Evolutionary conservation across 129 eudicot genomes (phyloP).

Genomic region (Heracleum sosnowskyi): DNA sequence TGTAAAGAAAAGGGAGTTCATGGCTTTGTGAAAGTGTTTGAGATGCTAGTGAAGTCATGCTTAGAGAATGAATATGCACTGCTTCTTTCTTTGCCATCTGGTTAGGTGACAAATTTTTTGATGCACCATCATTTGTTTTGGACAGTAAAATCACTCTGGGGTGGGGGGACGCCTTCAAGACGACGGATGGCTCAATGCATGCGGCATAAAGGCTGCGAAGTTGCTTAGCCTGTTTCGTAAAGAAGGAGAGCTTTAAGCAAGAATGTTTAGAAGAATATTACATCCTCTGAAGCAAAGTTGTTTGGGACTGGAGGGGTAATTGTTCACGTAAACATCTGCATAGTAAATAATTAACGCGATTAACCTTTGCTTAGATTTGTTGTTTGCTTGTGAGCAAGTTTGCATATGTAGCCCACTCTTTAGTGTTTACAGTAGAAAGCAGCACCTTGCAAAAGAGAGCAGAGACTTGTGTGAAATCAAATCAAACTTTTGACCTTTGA

Average conservation of each 20-base stretch:
- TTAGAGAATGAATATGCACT: not conserved
- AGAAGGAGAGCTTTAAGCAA: not conserved
- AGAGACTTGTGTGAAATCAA: not conserved
- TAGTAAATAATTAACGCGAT: not conserved
- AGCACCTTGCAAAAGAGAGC: not conserved
- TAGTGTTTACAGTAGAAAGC: not conserved
- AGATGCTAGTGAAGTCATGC: not conserved
- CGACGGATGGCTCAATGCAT: not conserved
- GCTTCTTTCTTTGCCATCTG: slow-evolving; percentile 2
- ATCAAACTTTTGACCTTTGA: not conserved
- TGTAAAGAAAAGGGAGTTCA: slow-evolving; percentile 3
- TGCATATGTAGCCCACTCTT: not conserved
- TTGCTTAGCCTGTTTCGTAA: not conserved
- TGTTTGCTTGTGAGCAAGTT: no score
- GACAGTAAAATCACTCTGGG: not conserved
- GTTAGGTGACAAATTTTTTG: not conserved
- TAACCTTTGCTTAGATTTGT: not conserved
- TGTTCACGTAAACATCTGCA: not conserved
- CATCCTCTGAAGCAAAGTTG: slow-evolving; percentile 3
- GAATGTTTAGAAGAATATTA: not conserved
- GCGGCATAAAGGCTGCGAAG: not conserved
- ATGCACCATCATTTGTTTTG: not conserved
- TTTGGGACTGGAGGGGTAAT: not conserved
- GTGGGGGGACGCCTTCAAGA: not conserved
- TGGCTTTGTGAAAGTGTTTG: not conserved